A percentile compares a stretch with the other conserved stretches of the same genome.
These are phyloP conservation scores for Aquanectria penicillioides DNA, from an alignment of 2,329 filamentous ascomycete species.

Conservation along the genomic window DNA sequence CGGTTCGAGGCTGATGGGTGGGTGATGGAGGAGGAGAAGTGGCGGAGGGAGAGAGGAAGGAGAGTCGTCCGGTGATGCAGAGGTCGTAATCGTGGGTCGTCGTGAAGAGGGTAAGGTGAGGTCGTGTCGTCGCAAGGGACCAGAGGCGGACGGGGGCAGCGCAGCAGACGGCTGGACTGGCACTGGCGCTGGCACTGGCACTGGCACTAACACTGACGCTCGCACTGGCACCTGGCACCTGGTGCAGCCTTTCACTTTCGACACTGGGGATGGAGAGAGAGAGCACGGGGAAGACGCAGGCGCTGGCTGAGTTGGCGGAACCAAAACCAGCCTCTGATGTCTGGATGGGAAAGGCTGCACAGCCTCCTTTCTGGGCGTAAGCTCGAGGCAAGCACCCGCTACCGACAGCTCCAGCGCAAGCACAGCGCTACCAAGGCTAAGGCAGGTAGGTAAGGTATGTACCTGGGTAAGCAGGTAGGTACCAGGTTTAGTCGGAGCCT, in stretches of 20 bases:
- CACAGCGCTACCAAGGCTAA: conserved; percentile 2
- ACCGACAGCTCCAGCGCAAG: not conserved
- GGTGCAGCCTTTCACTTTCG: not conserved
- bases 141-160: not conserved
- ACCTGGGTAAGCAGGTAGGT: no score
- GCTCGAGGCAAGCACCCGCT: conserved; percentile 16
- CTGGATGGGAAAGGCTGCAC: conserved; percentile 24
- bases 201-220: not conserved
- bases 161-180: conserved; percentile 9
- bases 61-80: conserved; percentile 11
- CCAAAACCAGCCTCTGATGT: conserved; percentile 19
- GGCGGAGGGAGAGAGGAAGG: not conserved
- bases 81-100: conserved; percentile 21
- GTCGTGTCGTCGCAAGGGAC: conserved; percentile 16
- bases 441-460: no score
- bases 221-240: no score
- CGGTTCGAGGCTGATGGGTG: not conserved
- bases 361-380: conserved; percentile 31
- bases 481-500: conserved; percentile 11
- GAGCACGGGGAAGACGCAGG: conserved; percentile 8
- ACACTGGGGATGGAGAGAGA: not conserved
- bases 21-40: not conserved
- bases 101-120: conserved; percentile 17
- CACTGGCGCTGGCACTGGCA: conserved; percentile 10
- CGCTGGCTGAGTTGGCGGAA: conserved; percentile 20